Percentiles rank a stretch among this genome's conserved stretches.
These are phyloP conservation scores for Ceratocystis alfenasii DNA, from an alignment of 2,329 filamentous ascomycete genomes.

Conservation along the genomic window DNA sequence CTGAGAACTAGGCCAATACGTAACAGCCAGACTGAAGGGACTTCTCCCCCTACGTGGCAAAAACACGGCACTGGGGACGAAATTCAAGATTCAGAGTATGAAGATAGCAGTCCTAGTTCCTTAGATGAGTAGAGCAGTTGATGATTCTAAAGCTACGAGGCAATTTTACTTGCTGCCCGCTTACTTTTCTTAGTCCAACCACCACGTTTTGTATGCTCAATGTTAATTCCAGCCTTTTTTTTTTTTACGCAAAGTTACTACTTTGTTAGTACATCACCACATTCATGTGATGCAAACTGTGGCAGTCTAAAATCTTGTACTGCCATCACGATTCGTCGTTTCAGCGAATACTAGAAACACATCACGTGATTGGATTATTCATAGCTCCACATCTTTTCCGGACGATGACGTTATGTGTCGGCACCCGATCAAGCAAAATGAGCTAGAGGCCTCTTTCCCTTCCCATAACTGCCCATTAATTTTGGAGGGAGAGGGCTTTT, in stretches of 20 bases:
- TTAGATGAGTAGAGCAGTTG: background rate
- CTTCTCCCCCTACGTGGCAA: background rate
- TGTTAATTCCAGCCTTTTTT: too few species aligned
- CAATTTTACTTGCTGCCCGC: background rate
- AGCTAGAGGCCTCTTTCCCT: background rate
- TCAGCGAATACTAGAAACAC: too few species aligned
- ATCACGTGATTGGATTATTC: background rate
- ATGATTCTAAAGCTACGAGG: background rate
- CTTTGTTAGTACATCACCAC: too few species aligned
- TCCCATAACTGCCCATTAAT: background rate
- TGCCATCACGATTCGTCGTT: too few species aligned
- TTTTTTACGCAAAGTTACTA: too few species aligned
- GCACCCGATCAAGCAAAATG: background rate
- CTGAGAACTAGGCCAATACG: background rate
- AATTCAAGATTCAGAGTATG: slow-evolving; percentile 10
- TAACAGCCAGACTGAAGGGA: too few species aligned
- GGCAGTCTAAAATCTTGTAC: too few species aligned
- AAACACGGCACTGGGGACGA: background rate
- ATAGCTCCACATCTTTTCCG: background rate
- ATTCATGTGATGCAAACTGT: background rate
- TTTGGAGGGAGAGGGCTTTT: background rate
- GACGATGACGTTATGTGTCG: slow-evolving; percentile 2
- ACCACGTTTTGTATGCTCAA: too few species aligned
- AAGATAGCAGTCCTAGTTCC: background rate
- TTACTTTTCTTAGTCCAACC: background rate